phyloP scores from a whole-genome alignment of 805 yeast species.

The Metschnikowia drakensbergensis region DNA sequence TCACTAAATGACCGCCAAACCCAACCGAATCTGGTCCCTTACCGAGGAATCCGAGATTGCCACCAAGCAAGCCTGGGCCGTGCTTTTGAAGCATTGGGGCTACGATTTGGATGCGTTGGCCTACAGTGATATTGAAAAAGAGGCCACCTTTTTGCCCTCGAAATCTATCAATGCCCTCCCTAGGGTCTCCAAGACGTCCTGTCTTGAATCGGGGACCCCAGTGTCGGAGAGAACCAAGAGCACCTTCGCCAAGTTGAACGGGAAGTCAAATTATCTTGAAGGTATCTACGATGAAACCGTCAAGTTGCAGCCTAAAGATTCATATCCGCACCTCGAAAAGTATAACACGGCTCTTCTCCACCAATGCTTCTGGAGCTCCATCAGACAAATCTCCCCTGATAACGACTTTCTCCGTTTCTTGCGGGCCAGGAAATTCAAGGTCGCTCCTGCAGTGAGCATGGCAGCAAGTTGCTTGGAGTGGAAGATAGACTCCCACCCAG shows the following conservation, averaged over 20 bases:
- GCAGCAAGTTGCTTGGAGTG: slow-evolving; percentile 15
- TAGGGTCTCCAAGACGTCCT: slow-evolving; percentile 8
- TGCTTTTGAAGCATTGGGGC: slow-evolving; percentile 44
- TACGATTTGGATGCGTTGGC: slow-evolving; percentile 15
- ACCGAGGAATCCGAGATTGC: slow-evolving; percentile 54
- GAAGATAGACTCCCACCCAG: slow-evolving; percentile 22
- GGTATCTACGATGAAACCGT: slow-evolving; percentile 13
- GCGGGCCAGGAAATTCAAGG: slow-evolving; percentile 18
- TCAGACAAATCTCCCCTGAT: slow-evolving; percentile 18
- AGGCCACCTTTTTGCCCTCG: slow-evolving; percentile 11
- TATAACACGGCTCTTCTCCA: slow-evolving; percentile 14
- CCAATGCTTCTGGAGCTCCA: slow-evolving; percentile 13
- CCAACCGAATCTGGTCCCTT: slow-evolving; percentile 21
- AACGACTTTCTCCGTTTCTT: slow-evolving; percentile 17
- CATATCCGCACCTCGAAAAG: slow-evolving; percentile 9
- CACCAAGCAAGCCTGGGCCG: slow-evolving; percentile 70
- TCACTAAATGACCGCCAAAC: slow-evolving; percentile 8
- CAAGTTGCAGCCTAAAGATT: slow-evolving; percentile 6
- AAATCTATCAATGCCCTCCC: slow-evolving; percentile 14
- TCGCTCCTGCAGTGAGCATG: slow-evolving; percentile 14
- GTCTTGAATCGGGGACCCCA: slow-evolving; percentile 8
- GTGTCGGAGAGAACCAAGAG: slow-evolving; percentile 12
- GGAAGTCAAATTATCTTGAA: slow-evolving; percentile 7
- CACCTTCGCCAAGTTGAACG: slow-evolving; percentile 10
- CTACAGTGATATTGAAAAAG: slow-evolving; percentile 12